These are phyloP conservation scores for Diospyros kaki DNA, from an alignment of 148 eudicot species.

Conservation along the genomic window DNA sequence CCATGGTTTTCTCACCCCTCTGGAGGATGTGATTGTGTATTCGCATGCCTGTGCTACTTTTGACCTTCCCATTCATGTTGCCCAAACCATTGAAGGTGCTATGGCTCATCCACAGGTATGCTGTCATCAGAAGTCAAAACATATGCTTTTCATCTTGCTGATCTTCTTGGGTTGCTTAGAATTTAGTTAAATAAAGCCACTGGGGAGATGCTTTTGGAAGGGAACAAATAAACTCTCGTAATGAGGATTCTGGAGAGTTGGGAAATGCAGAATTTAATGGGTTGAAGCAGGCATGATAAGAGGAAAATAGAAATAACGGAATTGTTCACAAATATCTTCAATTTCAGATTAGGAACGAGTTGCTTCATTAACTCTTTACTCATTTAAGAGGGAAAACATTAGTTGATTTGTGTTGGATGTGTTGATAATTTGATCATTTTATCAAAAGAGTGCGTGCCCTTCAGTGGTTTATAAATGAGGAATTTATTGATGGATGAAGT, in stretches of 20 bases:
- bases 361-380: background rate
- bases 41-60: conserved; percentile 85
- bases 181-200: background rate
- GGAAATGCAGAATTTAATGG: background rate
- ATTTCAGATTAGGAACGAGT: background rate
- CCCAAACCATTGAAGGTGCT: conserved; percentile 49
- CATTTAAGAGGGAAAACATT: background rate
- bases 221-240: background rate
- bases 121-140: background rate
- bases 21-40: conserved; percentile 80
- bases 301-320: background rate
- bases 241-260: background rate
- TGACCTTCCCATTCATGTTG: conserved; percentile 73
- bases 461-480: background rate
- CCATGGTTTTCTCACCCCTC: conserved; percentile 64
- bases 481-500: background rate
- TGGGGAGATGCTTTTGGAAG: background rate
- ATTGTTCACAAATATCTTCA: background rate
- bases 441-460: background rate
- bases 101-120: conserved; percentile 86
- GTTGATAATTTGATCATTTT: background rate
- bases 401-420: background rate
- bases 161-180: background rate
- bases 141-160: background rate
- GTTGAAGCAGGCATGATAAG: background rate